Evolutionary conservation across 441 rosid genomes (phyloP).

Genomic region (Croton setiger): DNA sequence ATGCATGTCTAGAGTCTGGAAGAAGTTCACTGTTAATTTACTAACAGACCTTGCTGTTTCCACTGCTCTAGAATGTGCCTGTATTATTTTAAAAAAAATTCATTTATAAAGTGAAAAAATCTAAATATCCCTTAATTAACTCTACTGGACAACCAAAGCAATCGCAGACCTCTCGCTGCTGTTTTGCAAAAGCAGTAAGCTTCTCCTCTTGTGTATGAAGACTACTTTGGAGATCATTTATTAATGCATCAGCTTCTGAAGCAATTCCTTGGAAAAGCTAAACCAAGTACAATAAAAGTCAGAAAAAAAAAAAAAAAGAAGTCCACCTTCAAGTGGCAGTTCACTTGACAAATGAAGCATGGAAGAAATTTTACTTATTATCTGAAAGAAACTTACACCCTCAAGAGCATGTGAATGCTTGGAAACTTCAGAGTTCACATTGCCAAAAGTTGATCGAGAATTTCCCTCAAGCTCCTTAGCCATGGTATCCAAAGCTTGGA

Average conservation of each 20-base stretch:
- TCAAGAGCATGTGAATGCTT: conserved; percentile 78
- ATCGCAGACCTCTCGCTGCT: conserved; percentile 69
- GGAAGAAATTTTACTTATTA: conserved; percentile 9
- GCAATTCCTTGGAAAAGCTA: conserved; percentile 92
- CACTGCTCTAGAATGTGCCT: conserved; percentile 89
- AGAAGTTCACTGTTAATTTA: conserved; percentile 67
- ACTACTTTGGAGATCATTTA: conserved; percentile 79
- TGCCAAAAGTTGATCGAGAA: conserved; percentile 60
- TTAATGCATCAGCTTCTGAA: conserved; percentile 81
- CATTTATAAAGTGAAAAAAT: background rate
- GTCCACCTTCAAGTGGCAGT: background rate
- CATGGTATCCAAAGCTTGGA: conserved; percentile 70
- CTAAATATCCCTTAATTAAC: conserved; percentile 1
- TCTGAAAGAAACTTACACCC: conserved; percentile 47
- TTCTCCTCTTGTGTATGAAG: conserved; percentile 81
- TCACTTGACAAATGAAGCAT: conserved; percentile 5
- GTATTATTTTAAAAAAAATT: conserved; percentile 22
- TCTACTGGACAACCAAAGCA: conserved; percentile 5
- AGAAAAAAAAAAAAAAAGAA: background rate
- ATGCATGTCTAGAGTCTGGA: conserved; percentile 65
- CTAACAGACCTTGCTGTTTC: conserved; percentile 80
- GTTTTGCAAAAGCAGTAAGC: conserved; percentile 69
- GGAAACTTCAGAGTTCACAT: conserved; percentile 80
- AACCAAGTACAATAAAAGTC: conserved; percentile 22
- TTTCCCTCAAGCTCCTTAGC: conserved; percentile 67